Percentiles rank a stretch among this genome's conserved stretches.
Evolutionary conservation across 495 filamentous ascomycete species (phyloP).

Genomic region (Podospora fimiseda): DNA sequence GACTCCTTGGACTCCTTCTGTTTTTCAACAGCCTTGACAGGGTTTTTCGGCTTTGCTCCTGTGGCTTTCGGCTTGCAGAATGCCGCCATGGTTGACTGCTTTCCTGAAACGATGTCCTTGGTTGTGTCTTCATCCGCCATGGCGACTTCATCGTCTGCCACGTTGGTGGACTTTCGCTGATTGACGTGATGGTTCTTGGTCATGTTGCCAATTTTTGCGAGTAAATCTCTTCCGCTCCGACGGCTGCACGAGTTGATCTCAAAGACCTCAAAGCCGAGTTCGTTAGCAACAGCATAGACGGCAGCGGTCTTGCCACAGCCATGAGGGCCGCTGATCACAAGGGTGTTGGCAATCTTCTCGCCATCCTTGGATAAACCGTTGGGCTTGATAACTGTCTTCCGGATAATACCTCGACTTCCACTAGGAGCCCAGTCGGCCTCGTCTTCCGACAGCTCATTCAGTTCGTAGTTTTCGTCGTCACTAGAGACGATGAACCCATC

Average conservation of each 20-base stretch:
- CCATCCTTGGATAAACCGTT: slow-evolving; percentile 40
- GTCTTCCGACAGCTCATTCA: slow-evolving; percentile 64
- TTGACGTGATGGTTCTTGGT: slow-evolving; percentile 84
- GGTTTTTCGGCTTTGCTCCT: slow-evolving; percentile 20
- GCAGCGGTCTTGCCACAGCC: slow-evolving; percentile 93
- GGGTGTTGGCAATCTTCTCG: slow-evolving; percentile 47
- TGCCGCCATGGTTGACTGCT: slow-evolving; percentile 69
- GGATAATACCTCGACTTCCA: slow-evolving; percentile 30
- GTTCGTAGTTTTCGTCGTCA: slow-evolving; percentile 70
- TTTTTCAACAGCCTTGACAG: slow-evolving; percentile 12
- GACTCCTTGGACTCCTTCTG: slow-evolving; percentile 35
- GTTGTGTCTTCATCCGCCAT: slow-evolving; percentile 37
- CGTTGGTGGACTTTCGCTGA: slow-evolving; percentile 27
- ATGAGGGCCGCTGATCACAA: slow-evolving; percentile 81
- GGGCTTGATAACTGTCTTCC: slow-evolving; percentile 60
- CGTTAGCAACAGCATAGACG: slow-evolving; percentile 90
- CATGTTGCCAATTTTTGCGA: slow-evolving; percentile 95
- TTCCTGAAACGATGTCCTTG: slow-evolving; percentile 56
- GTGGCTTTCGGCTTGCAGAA: slow-evolving; percentile 62
- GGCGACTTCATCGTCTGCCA: slow-evolving; percentile 14
- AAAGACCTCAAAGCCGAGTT: slow-evolving; percentile 90
- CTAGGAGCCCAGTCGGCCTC: slow-evolving; percentile 49
- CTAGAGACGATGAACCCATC: slow-evolving; percentile 83
- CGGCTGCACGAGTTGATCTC: slow-evolving; percentile 84
- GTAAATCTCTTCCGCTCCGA: slow-evolving; percentile 79